Percentiles rank a stretch among this genome's conserved stretches.
Evolutionary conservation across 352 stramenopile species (phyloP).

Genomic region (Globisporangium paddicum): DNA sequence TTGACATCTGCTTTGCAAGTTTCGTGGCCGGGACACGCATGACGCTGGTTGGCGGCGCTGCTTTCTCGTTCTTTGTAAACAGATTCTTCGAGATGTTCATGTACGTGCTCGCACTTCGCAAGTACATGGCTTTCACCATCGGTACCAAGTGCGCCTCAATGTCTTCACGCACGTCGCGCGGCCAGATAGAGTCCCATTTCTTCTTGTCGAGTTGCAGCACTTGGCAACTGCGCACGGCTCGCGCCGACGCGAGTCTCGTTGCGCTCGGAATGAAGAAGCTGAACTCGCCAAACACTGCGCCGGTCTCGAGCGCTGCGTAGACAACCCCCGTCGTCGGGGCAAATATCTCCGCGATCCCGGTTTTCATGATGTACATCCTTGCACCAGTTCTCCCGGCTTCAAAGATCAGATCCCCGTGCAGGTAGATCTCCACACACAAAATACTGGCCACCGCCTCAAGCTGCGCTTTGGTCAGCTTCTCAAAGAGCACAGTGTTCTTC

Average conservation of each 20-base stretch:
- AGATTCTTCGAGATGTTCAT: constrained; percentile 69
- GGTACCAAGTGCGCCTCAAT: constrained; percentile 39
- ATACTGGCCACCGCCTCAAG: constrained; percentile 43
- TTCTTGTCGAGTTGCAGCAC: constrained; percentile 49
- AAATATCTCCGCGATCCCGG: constrained; percentile 42
- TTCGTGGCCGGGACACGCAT: not conserved
- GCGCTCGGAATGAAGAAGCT: constrained; percentile 52
- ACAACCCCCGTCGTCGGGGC: constrained; percentile 29
- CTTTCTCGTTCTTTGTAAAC: constrained; percentile 44
- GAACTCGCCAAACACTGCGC: constrained; percentile 55
- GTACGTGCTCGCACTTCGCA: constrained; percentile 23
- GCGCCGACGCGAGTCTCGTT: constrained; percentile 35
- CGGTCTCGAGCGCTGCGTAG: constrained; percentile 24
- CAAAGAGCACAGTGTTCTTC: constrained; percentile 29
- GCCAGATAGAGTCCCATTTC: constrained; percentile 53
- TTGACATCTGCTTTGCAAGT: not conserved
- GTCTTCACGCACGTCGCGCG: constrained; percentile 21
- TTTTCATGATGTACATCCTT: constrained; percentile 46
- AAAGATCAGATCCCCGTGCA: constrained; percentile 57
- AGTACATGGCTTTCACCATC: constrained; percentile 35
- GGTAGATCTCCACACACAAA: constrained; percentile 57
- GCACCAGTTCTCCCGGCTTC: constrained; percentile 36
- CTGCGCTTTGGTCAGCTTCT: constrained; percentile 29
- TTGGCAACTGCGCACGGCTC: constrained; percentile 54
- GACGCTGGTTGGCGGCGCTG: constrained; percentile 5